These are phyloP conservation scores for bread wheat (Triticum aestivum) DNA, from an alignment of 176 grass and related monocot species.

Conservation along the genomic window IWGSC_CS_RefSeq_v2.1 NC_057813.1:415806253-415806752, in stretches of 20 bases:
- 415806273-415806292: constrained; percentile 23
- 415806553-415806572: not conserved
- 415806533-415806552: not conserved
- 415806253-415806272: not conserved
- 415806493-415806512: no score
- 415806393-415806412: not conserved
- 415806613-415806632: constrained; percentile 3
- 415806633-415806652: not conserved
- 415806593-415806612: not conserved
- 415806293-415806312: constrained; percentile 18
- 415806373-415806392: constrained; percentile 14
- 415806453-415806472: not conserved
- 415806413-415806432: not conserved
- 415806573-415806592: not conserved
- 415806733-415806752: constrained; percentile 17
- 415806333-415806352: not conserved
- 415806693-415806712: not conserved
- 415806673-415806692: not conserved
- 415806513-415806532: no score
- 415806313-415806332: not conserved
- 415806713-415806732: not conserved
- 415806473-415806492: no score
- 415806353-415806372: constrained; percentile 5
- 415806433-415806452: constrained; percentile 14
- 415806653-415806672: not conserved